A percentile compares a stretch with the other conserved stretches of the same genome.
These are phyloP conservation scores for Tetracladium setigerum DNA, from an alignment of 495 filamentous ascomycete genomes.

Conservation along the genomic window DNA sequence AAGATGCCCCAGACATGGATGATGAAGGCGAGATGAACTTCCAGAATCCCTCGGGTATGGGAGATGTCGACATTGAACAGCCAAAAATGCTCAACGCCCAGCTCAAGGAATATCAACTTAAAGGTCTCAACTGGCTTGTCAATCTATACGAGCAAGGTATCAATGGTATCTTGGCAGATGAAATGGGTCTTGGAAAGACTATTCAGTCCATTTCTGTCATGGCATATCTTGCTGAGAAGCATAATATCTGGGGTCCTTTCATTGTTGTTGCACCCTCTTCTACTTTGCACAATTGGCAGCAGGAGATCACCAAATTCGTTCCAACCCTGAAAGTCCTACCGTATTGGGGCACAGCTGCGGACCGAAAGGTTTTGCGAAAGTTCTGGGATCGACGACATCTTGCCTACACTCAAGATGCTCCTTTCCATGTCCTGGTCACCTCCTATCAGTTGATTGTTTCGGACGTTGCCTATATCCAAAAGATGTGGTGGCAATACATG, in stretches of 20 bases:
- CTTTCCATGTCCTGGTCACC: conserved; percentile 93
- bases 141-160: conserved; percentile 99
- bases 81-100: conserved; percentile 89
- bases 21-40: conserved; percentile 98
- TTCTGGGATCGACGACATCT: conserved; percentile 99
- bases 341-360: conserved; percentile 93
- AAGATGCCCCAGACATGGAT: conserved; percentile 50
- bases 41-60: conserved; percentile 93
- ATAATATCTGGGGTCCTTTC: conserved; percentile 98
- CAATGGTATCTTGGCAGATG: conserved; percentile 97
- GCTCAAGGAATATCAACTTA: conserved; percentile 97
- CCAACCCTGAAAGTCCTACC: conserved; percentile 89
- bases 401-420: conserved; percentile 84
- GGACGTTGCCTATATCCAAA: conserved; percentile 94
- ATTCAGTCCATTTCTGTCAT: conserved; percentile 99
- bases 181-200: conserved; percentile 99
- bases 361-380: conserved; percentile 92
- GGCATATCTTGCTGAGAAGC: conserved; percentile 93
- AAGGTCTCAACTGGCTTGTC: conserved; percentile 97
- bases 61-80: conserved; percentile 87
- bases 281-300: conserved; percentile 98
- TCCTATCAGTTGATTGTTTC: conserved; percentile 96
- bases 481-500: conserved; percentile 99
- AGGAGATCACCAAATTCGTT: conserved; percentile 92
- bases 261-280: conserved; percentile 94